Percentiles rank a stretch among this genome's conserved stretches.
Conservation (phyloP, 129 eudicot genomes). For the Tanacetum coccineum region DNA sequence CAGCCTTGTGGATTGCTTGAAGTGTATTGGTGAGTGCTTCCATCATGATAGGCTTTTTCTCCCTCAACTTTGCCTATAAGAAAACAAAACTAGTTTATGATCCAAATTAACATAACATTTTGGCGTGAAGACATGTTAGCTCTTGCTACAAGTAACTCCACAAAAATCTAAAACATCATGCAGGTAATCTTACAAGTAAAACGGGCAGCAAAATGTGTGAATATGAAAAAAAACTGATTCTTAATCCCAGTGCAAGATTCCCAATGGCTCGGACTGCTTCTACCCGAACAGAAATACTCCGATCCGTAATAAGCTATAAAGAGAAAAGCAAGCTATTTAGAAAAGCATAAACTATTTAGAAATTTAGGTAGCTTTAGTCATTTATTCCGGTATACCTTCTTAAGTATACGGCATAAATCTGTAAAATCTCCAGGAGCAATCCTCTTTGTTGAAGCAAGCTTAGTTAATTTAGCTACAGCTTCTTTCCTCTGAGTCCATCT, state of each 20-base stretch:
- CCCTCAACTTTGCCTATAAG: slow-evolving; percentile 83
- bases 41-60: slow-evolving; percentile 74
- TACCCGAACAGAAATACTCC: slow-evolving; percentile 80
- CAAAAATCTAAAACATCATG: background rate
- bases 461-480: slow-evolving; percentile 88
- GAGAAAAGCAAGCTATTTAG: background rate
- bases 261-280: slow-evolving; percentile 97
- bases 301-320: slow-evolving; percentile 89
- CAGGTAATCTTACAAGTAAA: slow-evolving; percentile 61
- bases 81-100: slow-evolving; percentile 13
- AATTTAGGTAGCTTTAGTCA: background rate
- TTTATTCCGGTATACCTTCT: slow-evolving; percentile 51
- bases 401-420: slow-evolving; percentile 82
- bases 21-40: slow-evolving; percentile 25
- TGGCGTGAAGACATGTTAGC: too few species aligned
- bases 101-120: background rate
- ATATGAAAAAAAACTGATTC: slow-evolving; percentile 69
- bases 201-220: slow-evolving; percentile 78
- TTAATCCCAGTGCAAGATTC: slow-evolving; percentile 84
- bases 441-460: slow-evolving; percentile 91
- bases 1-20: too few species aligned
- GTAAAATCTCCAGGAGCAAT: slow-evolving; percentile 97
- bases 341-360: too few species aligned
- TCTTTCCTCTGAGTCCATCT: slow-evolving; percentile 98
- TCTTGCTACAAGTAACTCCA: background rate